Conservation (phyloP, 495 filamentous ascomycete species). For the Staphylotrichum tortipilum region DNA sequence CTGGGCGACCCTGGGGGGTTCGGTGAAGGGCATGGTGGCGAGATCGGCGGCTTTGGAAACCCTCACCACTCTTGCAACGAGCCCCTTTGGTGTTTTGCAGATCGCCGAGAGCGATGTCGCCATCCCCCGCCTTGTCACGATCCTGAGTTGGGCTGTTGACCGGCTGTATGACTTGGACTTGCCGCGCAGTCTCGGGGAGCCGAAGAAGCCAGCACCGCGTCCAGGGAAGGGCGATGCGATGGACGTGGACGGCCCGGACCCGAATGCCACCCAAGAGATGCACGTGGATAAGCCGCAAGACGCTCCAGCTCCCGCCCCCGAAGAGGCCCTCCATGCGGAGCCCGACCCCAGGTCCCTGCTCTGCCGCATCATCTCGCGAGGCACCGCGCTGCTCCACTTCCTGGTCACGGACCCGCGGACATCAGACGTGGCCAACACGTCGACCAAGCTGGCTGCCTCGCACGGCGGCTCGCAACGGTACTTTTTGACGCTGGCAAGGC, state of each 20-base stretch:
- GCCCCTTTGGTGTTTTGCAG: slow-evolving; percentile 31
- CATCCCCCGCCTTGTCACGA: slow-evolving; percentile 33
- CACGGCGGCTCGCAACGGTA: slow-evolving; percentile 35
- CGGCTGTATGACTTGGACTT: slow-evolving; percentile 36
- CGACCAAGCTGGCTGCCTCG: slow-evolving; percentile 29
- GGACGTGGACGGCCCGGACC: slow-evolving; percentile 1
- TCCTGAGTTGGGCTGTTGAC: slow-evolving; percentile 35
- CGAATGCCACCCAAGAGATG: background rate
- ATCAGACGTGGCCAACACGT: slow-evolving; percentile 26
- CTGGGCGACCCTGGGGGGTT: slow-evolving; percentile 29
- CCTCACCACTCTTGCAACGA: slow-evolving; percentile 29
- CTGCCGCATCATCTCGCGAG: slow-evolving; percentile 19
- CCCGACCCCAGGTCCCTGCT: slow-evolving; percentile 8
- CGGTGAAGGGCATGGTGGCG: slow-evolving; percentile 21
- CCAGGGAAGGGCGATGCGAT: background rate
- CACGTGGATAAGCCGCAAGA: background rate
- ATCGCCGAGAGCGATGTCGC: slow-evolving; percentile 31
- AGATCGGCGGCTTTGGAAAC: slow-evolving; percentile 29
- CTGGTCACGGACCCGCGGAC: slow-evolving; percentile 33
- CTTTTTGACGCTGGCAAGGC: slow-evolving; percentile 33
- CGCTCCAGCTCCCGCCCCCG: background rate
- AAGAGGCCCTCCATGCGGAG: background rate
- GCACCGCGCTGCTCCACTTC: slow-evolving; percentile 32
- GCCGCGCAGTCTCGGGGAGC: slow-evolving; percentile 1
- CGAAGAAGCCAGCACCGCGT: background rate